Base-by-base conservation (phyloP, 2,329 filamentous ascomycete species). In the Chaetomium sp. region DNA sequence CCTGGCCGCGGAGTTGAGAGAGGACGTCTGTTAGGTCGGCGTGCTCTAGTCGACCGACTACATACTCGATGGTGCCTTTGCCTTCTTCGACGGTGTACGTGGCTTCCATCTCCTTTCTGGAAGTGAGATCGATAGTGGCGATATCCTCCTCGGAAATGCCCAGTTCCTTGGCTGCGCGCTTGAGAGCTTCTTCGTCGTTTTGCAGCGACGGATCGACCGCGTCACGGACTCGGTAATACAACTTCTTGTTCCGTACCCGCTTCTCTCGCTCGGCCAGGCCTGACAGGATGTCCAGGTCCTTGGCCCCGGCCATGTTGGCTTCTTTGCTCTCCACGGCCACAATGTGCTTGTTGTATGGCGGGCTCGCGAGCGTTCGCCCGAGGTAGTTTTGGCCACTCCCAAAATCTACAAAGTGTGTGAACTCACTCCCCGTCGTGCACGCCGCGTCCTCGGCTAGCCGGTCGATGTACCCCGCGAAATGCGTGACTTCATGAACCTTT, bases 321-420 rank as follows among this genome's bases (percentile, higher is more conserved):
- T 89, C 85, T 60, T 86, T 85, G 56, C 90, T 88, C 71, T 99
- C 94, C 37, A 99, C 90, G 1, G 92, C 94, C 53, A 97, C 84
- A 44, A 97, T 87, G 62, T 91, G 84, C 65, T 86, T 85, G 66
- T 91, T 89, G 72, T 95, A 96, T 0, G 91, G 91, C 53, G 85
- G 79, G 59, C 87, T 90, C 11, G 92, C 92, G 56, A 99, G 76
- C 1, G 89, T 88, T 46, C 94, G 81, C 0, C 94, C 92, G 3
- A 99, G 83, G 67, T 99, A 99, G 67, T 96, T 97, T 70, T 97
- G 92, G 0, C 94, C 94, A 52, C 91, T 96, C 34, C 94, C 94
- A 70, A 97, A 96, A 72, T 99, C 94, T 49, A 97, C 86, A 56
- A 96, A 84, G 72, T 97, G 91, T 0, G 90, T 89, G 58, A 96